Percentiles rank a stretch among this genome's conserved stretches.
These are phyloP conservation scores for Salvia splendens DNA, from an alignment of 257 asterid species.

Conservation along the genomic window DNA sequence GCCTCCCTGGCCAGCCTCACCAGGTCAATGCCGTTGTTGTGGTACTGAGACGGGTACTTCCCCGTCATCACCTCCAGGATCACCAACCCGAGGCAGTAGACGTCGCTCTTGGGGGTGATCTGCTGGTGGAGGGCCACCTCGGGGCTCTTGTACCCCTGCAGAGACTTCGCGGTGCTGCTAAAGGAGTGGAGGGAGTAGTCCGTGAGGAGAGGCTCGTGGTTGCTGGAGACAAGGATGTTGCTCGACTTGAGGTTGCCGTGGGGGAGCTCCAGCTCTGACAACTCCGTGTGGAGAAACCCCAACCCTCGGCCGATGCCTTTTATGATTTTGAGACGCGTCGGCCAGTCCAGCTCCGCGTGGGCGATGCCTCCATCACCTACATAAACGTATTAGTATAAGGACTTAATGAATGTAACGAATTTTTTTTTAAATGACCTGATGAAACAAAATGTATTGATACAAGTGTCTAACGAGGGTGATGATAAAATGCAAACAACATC, in stretches of 20 bases:
- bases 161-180: conserved; percentile 54
- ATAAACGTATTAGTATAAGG: too few species aligned
- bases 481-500: too few species aligned
- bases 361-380: conserved; percentile 72
- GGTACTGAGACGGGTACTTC: conserved; percentile 81
- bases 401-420: too few species aligned
- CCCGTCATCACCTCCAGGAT: conserved; percentile 75
- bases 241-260: conserved; percentile 94
- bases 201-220: conserved; percentile 69
- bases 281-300: conserved; percentile 81
- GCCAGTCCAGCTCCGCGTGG: conserved; percentile 71
- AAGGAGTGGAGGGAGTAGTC: conserved; percentile 72
- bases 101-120: conserved; percentile 75
- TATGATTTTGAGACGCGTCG: conserved; percentile 64
- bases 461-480: too few species aligned
- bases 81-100: conserved; percentile 73
- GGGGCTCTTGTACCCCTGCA: conserved; percentile 61
- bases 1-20: conserved; percentile 65
- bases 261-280: conserved; percentile 58
- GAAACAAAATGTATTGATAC: too few species aligned
- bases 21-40: conserved; percentile 75
- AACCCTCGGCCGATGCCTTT: conserved; percentile 77
- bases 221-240: conserved; percentile 66
- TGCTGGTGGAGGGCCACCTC: conserved; percentile 47
- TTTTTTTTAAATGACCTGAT: too few species aligned